These are phyloP conservation scores for Hyphopichia fennica DNA, from an alignment of 1,139 yeast species.

Conservation along the genomic window DNA sequence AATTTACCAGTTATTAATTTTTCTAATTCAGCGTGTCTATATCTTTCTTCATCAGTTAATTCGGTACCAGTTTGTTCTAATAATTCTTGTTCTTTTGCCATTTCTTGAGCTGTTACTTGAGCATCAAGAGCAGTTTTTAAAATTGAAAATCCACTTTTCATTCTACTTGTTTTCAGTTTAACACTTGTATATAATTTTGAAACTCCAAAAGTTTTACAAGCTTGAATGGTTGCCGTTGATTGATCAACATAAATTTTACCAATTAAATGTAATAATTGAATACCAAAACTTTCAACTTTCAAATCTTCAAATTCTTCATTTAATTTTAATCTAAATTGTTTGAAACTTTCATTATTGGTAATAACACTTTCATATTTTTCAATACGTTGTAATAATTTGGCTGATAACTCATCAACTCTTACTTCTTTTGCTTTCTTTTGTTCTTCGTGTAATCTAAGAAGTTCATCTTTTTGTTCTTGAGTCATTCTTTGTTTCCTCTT, in stretches of 20 bases:
- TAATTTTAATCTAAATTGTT: constrained; percentile 39
- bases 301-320: constrained; percentile 60
- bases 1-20: constrained; percentile 70
- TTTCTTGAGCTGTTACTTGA: constrained; percentile 37
- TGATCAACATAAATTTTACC: constrained; percentile 66
- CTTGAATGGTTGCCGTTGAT: constrained; percentile 44
- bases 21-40: constrained; percentile 62
- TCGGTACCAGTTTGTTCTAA: constrained; percentile 36
- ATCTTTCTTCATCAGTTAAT: constrained; percentile 43
- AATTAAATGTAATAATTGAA: constrained; percentile 50
- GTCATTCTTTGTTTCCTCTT: constrained; percentile 41
- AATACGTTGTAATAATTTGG: constrained; percentile 45
- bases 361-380: constrained; percentile 33
- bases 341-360: constrained; percentile 32
- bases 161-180: constrained; percentile 37
- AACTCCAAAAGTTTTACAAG: constrained; percentile 46
- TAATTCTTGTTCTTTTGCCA: constrained; percentile 51
- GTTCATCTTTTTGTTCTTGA: constrained; percentile 55
- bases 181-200: constrained; percentile 53
- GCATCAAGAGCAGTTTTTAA: constrained; percentile 46
- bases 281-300: constrained; percentile 49
- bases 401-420: constrained; percentile 54
- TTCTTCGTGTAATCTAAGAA: constrained; percentile 53
- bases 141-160: constrained; percentile 41
- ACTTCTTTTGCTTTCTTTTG: constrained; percentile 53